phyloP scores from a whole-genome alignment of 2,329 filamentous ascomycete species.

The Xylariaceae sp. region DNA sequence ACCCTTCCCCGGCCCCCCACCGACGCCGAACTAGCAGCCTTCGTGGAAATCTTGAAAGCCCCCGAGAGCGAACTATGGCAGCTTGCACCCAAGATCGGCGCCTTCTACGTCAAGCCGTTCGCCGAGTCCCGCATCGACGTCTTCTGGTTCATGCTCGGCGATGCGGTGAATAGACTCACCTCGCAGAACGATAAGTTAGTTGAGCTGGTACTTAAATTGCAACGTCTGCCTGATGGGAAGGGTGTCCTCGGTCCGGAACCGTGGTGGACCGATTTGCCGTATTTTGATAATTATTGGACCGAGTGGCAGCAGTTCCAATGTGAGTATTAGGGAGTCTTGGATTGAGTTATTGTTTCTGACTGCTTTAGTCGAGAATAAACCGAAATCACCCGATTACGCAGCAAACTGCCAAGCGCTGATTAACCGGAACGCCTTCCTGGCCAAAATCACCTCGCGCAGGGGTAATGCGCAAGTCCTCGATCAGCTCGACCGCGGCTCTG shows the following conservation, averaged over 20 bases:
- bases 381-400: not conserved
- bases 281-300: slow-evolving; percentile 16
- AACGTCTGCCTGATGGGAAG: slow-evolving; percentile 15
- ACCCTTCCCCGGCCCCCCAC: slow-evolving; percentile 10
- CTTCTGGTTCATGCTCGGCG: slow-evolving; percentile 14
- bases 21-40: slow-evolving; percentile 9
- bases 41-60: slow-evolving; percentile 8
- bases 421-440: slow-evolving; percentile 18
- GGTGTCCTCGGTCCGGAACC: slow-evolving; percentile 13
- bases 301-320: slow-evolving; percentile 16
- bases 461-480: slow-evolving; percentile 8
- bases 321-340: not conserved
- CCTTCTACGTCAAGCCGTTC: slow-evolving; percentile 13
- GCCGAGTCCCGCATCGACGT: slow-evolving; percentile 11
- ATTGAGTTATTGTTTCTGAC: not conserved
- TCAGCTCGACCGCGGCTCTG: slow-evolving; percentile 15
- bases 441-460: slow-evolving; percentile 12
- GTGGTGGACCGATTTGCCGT: slow-evolving; percentile 15
- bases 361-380: not conserved
- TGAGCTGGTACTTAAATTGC: slow-evolving; percentile 14
- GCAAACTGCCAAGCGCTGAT: slow-evolving; percentile 9
- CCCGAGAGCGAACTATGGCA: slow-evolving; percentile 7
- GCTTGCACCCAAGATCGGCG: slow-evolving; percentile 8
- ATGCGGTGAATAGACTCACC: slow-evolving; percentile 14
- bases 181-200: slow-evolving; percentile 18